Evolutionary conservation across 108 stramenopile genomes (phyloP).

Genomic region (Cyclotella distinguenda): DNA sequence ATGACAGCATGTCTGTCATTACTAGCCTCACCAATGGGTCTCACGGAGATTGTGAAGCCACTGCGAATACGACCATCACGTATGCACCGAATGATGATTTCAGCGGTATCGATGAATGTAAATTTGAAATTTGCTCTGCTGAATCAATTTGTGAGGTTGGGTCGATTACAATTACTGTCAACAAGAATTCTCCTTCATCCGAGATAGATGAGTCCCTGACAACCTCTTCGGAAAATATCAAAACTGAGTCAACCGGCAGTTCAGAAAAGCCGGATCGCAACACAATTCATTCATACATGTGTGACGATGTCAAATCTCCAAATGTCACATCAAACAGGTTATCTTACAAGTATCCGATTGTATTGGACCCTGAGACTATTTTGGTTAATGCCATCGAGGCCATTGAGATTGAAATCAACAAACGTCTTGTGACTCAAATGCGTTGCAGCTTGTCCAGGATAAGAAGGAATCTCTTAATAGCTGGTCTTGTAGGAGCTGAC

Average conservation of each 20-base stretch:
- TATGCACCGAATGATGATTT: conserved; percentile 5
- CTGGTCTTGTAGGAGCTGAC: conserved; percentile 14
- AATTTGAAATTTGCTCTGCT: conserved; percentile 1
- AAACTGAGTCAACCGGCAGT: background rate
- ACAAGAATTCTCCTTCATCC: background rate
- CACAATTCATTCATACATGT: conserved; percentile 6
- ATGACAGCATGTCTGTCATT: background rate
- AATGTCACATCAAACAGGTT: background rate
- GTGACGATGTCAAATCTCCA: background rate
- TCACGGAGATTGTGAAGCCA: background rate
- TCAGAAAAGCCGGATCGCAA: background rate
- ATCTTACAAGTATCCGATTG: conserved; percentile 9
- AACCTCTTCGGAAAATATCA: background rate
- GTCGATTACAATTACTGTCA: conserved; percentile 6
- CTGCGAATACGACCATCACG: conserved; percentile 2
- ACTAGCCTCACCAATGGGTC: background rate
- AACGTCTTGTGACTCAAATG: conserved; percentile 5
- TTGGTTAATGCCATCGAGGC: background rate
- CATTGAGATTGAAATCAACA: conserved; percentile 12
- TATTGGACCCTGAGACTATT: background rate
- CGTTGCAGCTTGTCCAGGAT: background rate
- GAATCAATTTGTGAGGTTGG: background rate
- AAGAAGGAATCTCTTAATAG: background rate
- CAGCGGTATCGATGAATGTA: conserved; percentile 9
- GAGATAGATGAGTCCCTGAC: background rate